Base-by-base conservation (phyloP, 2,329 filamentous ascomycete genomes). In the Zymoseptoria brevis region DNA sequence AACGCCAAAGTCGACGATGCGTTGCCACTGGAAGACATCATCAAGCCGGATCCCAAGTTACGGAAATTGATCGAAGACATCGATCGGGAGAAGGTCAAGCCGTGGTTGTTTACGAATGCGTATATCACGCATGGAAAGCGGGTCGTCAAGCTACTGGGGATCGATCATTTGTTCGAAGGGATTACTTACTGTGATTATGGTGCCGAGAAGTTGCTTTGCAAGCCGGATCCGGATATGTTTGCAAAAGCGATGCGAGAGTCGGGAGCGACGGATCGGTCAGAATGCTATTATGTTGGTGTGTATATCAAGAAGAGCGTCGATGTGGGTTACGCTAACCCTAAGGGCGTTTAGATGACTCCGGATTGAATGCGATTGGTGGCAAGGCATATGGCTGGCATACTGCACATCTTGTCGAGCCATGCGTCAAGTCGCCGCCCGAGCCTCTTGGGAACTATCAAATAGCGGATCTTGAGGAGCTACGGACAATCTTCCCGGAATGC, bases 21-120 rank as follows among this genome's bases (percentile, higher is more conserved):
- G 2, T 77, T 99, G 21, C 92, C 94, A 0, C 81, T 99, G 3
- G 90, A 96, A 69, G 80, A 83, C 19, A 84, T 97, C 70, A 87
- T 99, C 71, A 87, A 86, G 70, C 89, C 90, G 0, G 85, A 95
- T 68, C 82, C 86, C 0, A 80, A 86, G 68, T 79, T 97, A 50
- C 86, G 90, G 54, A 79, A 82, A 69, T 75, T 99, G 52, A 84
- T 99, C 5, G 80, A 87, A 72, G 88, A 92, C 65, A 86, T 99
- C 57, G 92, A 99, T 75, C 87, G 75, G 60, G 83, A 78, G 69
- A 95, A 95, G 72, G 89, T 96, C 64, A 90, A 85, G 64, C 78
- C 91, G 29, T 99, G 95, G 94, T 84, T 99, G 1, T 87, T 99
- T 69, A 99, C 95, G 1, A 99, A 99, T 71, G 94, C 95, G 21